Evolutionary conservation across 2,329 filamentous ascomycete genomes (phyloP).

Genomic region (Whalleya microplaca): DNA sequence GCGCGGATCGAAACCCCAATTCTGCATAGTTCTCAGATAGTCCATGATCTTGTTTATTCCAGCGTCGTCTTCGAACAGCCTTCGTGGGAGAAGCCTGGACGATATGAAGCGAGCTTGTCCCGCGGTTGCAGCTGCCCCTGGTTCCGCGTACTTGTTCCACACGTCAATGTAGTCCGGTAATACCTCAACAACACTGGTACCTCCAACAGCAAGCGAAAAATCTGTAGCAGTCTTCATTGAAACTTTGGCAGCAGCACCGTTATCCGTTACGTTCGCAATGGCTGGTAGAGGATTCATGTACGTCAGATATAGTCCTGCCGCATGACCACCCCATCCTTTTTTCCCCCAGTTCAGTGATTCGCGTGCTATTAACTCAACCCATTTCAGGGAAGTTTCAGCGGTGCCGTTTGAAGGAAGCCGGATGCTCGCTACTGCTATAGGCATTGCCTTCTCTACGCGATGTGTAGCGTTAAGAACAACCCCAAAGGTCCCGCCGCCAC

Average conservation of each 20-base stretch:
- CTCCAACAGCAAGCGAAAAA: slow-evolving; percentile 23
- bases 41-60: slow-evolving; percentile 21
- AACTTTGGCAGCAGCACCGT: slow-evolving; percentile 7
- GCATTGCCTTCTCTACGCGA: slow-evolving; percentile 44
- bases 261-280: slow-evolving; percentile 25
- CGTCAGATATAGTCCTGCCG: slow-evolving; percentile 25
- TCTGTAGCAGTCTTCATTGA: slow-evolving; percentile 25
- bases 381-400: slow-evolving; percentile 36
- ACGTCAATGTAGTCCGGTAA: slow-evolving; percentile 24
- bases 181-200: slow-evolving; percentile 26
- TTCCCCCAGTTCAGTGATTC: slow-evolving; percentile 26
- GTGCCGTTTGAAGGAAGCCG: slow-evolving; percentile 33
- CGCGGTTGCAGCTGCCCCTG: slow-evolving; percentile 17
- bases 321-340: slow-evolving; percentile 31
- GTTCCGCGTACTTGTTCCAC: slow-evolving; percentile 28
- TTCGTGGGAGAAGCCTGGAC: slow-evolving; percentile 23
- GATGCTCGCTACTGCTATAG: slow-evolving; percentile 34
- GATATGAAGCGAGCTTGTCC: slow-evolving; percentile 22
- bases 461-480: slow-evolving; percentile 48
- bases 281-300: slow-evolving; percentile 27
- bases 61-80: slow-evolving; percentile 20
- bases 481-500: slow-evolving; percentile 50
- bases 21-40: slow-evolving; percentile 3
- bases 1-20: slow-evolving; percentile 20
- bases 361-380: slow-evolving; percentile 26